Conservation (phyloP, 176 grass and related monocot genomes). For the Phragmites australis region DNA sequence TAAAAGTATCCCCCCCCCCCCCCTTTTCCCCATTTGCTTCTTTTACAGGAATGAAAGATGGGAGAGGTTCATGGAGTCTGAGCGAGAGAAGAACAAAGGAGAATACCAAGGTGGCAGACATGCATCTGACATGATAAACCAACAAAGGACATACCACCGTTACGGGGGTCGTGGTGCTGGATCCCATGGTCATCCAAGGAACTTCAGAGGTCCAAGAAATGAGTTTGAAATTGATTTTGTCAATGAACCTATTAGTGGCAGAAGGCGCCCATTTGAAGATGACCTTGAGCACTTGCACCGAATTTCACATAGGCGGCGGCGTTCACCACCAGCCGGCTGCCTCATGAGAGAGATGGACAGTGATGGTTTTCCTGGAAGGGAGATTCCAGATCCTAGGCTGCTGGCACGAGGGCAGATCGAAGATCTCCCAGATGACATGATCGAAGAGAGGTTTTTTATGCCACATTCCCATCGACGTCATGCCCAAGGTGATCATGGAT, state of each 20-base stretch:
- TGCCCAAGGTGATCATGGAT: slow-evolving; percentile 33
- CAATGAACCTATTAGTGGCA: slow-evolving; percentile 33
- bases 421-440: slow-evolving; percentile 41
- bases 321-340: slow-evolving; percentile 21
- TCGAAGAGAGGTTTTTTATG: slow-evolving; percentile 40
- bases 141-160: slow-evolving; percentile 31
- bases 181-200: slow-evolving; percentile 33
- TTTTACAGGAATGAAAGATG: slow-evolving; percentile 61
- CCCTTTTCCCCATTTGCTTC: not conserved
- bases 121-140: slow-evolving; percentile 33
- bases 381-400: slow-evolving; percentile 34
- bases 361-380: slow-evolving; percentile 37
- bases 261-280: slow-evolving; percentile 42
- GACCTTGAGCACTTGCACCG: slow-evolving; percentile 29
- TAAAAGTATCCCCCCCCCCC: not conserved
- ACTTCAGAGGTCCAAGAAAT: slow-evolving; percentile 47
- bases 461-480: slow-evolving; percentile 30
- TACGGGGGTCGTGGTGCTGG: slow-evolving; percentile 29
- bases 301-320: slow-evolving; percentile 23
- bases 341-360: slow-evolving; percentile 36
- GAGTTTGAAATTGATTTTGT: slow-evolving; percentile 32
- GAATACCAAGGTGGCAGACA: slow-evolving; percentile 39
- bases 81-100: slow-evolving; percentile 40
- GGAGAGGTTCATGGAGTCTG: slow-evolving; percentile 50
- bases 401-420: slow-evolving; percentile 31